A percentile compares a stretch with the other conserved stretches of the same genome.
phyloP scores from a whole-genome alignment of 2,329 filamentous ascomycete species.

The Cladosporium halotolerans region DNA sequence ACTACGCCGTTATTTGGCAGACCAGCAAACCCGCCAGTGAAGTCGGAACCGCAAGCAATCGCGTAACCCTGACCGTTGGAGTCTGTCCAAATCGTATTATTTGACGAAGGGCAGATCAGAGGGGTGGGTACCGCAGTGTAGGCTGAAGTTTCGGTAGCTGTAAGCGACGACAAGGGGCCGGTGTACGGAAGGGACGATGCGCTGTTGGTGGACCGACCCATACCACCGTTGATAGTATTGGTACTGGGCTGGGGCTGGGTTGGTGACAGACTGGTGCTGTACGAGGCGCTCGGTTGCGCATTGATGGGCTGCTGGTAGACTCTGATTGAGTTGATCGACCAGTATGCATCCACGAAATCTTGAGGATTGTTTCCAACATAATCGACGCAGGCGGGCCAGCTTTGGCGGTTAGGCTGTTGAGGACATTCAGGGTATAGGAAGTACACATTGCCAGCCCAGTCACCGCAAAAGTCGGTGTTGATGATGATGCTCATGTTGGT shows the following conservation, averaged over 20 bases:
- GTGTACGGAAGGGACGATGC: constrained; percentile 20
- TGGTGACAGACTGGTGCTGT: constrained; percentile 23
- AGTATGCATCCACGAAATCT: constrained; percentile 33
- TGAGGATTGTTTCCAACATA: constrained; percentile 30
- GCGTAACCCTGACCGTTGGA: constrained; percentile 10
- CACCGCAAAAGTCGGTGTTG: constrained; percentile 37
- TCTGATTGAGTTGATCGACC: constrained; percentile 35
- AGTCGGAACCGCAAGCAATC: constrained; percentile 14
- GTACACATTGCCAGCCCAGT: constrained; percentile 31
- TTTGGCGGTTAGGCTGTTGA: constrained; percentile 16
- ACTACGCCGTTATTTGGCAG: neutral
- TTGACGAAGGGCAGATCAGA: constrained; percentile 15
- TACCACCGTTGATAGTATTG: constrained; percentile 22
- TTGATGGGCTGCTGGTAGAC: constrained; percentile 33
- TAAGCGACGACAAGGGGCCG: constrained; percentile 22
- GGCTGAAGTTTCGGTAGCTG: neutral
- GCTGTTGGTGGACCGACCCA: constrained; percentile 22
- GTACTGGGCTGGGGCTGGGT: constrained; percentile 16
- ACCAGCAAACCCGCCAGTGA: constrained; percentile 3
- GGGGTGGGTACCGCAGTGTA: constrained; percentile 7
- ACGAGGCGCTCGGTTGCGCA: constrained; percentile 19
- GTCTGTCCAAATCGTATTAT: constrained; percentile 14
- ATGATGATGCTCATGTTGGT: constrained; percentile 34
- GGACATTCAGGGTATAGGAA: constrained; percentile 24
- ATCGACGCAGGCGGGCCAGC: constrained; percentile 25